A percentile compares a stretch with the other conserved stretches of the same genome.
Conservation (phyloP, 2,329 filamentous ascomycete species). For the Aspergillus sp. region DNA sequence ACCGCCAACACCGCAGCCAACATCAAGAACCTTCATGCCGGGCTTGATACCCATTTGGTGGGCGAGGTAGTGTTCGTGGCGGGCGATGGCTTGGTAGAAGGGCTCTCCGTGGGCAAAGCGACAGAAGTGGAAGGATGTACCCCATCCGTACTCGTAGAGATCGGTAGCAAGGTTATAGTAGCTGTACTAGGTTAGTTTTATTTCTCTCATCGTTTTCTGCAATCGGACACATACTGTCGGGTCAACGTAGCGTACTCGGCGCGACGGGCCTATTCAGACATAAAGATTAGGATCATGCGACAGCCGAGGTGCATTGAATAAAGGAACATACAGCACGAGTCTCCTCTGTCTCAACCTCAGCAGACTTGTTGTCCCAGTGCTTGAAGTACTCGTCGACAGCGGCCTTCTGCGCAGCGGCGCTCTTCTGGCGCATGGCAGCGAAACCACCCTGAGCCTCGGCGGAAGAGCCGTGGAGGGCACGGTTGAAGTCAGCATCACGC, state of each 20-base stretch:
- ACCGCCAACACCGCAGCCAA: constrained; percentile 94
- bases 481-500: constrained; percentile 89
- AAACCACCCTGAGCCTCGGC: constrained; percentile 71
- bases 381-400: constrained; percentile 93
- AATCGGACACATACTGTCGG: constrained; percentile 69
- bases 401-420: constrained; percentile 72
- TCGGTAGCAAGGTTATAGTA: constrained; percentile 98
- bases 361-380: constrained; percentile 87
- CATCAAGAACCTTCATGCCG: constrained; percentile 87
- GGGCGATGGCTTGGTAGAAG: constrained; percentile 88
- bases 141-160: constrained; percentile 96
- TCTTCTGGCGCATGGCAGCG: constrained; percentile 81
- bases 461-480: constrained; percentile 78
- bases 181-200: constrained; percentile 44
- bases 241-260: constrained; percentile 92
- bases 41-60: constrained; percentile 82
- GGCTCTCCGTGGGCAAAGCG: constrained; percentile 83
- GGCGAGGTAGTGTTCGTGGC: constrained; percentile 97
- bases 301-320: background rate
- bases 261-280: constrained; percentile 62
- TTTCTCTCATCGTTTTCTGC: background rate
- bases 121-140: constrained; percentile 95
- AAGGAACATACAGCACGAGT: constrained; percentile 67
- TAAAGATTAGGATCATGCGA: constrained; percentile 15
- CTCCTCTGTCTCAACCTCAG: constrained; percentile 76